Percentiles rank a stretch among this genome's conserved stretches.
phyloP scores from a whole-genome alignment of 495 filamentous ascomycete species.

The Penicillium egyptiacum region DNA sequence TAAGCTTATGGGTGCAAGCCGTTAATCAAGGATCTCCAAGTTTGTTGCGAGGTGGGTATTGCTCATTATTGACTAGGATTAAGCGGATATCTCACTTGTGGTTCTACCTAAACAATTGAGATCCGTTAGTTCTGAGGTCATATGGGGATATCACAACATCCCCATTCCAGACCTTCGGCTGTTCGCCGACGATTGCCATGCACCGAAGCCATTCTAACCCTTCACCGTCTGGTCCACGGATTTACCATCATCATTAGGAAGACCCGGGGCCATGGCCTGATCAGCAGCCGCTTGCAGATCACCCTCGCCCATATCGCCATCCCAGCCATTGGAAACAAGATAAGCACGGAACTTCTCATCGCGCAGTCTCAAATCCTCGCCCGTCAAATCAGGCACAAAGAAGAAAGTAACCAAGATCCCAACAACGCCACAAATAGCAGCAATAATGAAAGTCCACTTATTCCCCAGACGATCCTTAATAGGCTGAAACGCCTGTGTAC shows the following conservation, averaged over 20 bases:
- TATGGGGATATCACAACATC: background rate
- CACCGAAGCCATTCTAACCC: background rate
- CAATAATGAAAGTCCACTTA: constrained; percentile 54
- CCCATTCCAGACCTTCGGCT: background rate
- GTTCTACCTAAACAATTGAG: background rate
- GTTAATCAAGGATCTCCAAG: too few species aligned
- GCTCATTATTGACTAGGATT: background rate
- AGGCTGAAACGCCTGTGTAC: constrained; percentile 51
- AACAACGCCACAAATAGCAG: constrained; percentile 52
- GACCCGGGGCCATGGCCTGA: constrained; percentile 21
- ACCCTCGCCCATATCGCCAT: constrained; percentile 48
- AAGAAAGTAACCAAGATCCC: constrained; percentile 52
- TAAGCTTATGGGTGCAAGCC: background rate
- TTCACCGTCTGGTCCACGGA: background rate
- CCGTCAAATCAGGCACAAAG: constrained; percentile 50
- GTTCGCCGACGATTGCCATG: background rate
- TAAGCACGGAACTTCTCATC: constrained; percentile 50
- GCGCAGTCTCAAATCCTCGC: constrained; percentile 42
- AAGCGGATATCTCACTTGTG: background rate
- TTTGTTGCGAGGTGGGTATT: too few species aligned
- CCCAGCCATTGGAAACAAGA: constrained; percentile 48
- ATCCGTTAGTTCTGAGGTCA: background rate
- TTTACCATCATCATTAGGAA: background rate
- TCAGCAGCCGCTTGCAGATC: constrained; percentile 35
- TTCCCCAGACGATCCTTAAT: constrained; percentile 47